Evolutionary conservation across 2,329 filamentous ascomycete genomes (phyloP), one percentile per base, ranked within the genome.

Genomic region (Alternaria metachromatica): DNA sequence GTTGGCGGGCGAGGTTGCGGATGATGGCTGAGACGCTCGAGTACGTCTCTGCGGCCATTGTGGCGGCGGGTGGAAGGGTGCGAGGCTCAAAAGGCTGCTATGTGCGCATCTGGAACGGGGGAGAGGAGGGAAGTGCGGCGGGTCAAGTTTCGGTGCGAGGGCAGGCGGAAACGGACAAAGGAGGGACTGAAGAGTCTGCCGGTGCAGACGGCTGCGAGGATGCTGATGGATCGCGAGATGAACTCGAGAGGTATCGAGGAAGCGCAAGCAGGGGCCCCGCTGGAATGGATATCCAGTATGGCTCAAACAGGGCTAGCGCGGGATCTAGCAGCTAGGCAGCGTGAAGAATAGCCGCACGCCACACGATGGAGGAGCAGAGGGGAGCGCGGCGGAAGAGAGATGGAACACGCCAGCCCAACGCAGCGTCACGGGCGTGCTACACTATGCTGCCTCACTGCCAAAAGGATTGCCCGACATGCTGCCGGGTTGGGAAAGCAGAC

Each of bases 1-100:
- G 80, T 60, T 82, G 80, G 69, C 84, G 83, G 49, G 83, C 84
- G 69, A 85, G 82, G 72, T 82, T 84, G 68, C 82, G 81, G 63
- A 85, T 76, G 71, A 84, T 81, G 67, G 74, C 74, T 54, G 79
- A 74, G 63, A 82, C 72, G 50, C 78, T 79, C 46, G 70, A 55
- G 51, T 79, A 76, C 25, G 79, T 80, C 66, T 81, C 76, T 69
- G 72, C 72, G 68, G 79, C 70, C 76, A 78, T 76, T 63, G 60
- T 64, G 62, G 67, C 67, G 62, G 66, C 69, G 70, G 66, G 62
- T 65, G 62, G 55, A 60, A 54, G 46, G 67, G 58, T 66, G 67
- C 62, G 68, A 67, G 65, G 60, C 69, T 71, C 57, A 65, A 66
- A 63, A 69, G 62, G 58, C 71, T 72, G 66, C 74, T 80, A 80